A percentile compares a stretch with the other conserved stretches of the same genome.
These are phyloP conservation scores for Bipolaris bicolor DNA, from an alignment of 2,329 filamentous ascomycete genomes.

Conservation along the genomic window DNA sequence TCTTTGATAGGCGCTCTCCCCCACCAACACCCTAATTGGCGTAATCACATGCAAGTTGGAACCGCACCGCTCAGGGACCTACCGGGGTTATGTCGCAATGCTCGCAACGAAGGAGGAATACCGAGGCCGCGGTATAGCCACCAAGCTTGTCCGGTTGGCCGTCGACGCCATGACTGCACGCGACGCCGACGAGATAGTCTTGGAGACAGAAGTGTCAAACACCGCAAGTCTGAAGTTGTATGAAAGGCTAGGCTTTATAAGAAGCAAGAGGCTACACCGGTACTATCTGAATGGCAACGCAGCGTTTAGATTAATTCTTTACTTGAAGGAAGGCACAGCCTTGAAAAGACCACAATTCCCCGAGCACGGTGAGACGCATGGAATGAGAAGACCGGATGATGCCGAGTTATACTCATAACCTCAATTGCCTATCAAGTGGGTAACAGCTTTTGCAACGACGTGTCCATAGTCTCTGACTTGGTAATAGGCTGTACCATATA, in stretches of 20 bases:
- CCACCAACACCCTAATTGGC: constrained; percentile 70
- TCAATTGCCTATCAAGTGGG: neutral
- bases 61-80: constrained; percentile 81
- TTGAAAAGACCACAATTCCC: constrained; percentile 35
- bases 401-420: constrained; percentile 14
- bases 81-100: constrained; percentile 98
- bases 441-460: neutral
- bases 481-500: neutral
- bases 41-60: constrained; percentile 96
- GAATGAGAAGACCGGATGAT: constrained; percentile 12
- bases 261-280: constrained; percentile 89
- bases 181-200: constrained; percentile 89
- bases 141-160: constrained; percentile 83
- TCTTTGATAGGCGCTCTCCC: constrained; percentile 39
- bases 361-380: constrained; percentile 1
- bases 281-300: constrained; percentile 98
- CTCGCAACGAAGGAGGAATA: constrained; percentile 83
- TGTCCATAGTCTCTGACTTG: neutral
- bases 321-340: constrained; percentile 64
- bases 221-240: constrained; percentile 89
- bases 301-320: constrained; percentile 85
- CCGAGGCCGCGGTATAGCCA: constrained; percentile 84
- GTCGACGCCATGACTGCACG: constrained; percentile 88
- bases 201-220: constrained; percentile 96
- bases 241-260: constrained; percentile 86